Evolutionary conservation across 1,284 basidiomycete species (phyloP), one percentile per base, ranked within the genome.

Genomic region (Ustilago shanxiensis): DNA sequence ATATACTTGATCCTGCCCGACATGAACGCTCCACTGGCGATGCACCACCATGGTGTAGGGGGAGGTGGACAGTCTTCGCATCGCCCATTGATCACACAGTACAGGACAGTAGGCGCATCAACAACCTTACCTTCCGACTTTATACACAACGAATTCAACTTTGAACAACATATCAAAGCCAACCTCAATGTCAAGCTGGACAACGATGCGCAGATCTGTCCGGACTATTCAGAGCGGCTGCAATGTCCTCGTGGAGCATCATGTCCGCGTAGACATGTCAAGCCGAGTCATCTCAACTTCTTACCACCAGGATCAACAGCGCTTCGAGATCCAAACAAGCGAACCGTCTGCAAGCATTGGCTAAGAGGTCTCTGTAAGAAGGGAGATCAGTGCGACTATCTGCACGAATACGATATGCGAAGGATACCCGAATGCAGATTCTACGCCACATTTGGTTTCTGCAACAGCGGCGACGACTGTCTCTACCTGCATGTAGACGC

Each of bases 371-470:
- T 99, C 45, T 99, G 97, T 88, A 99, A 99, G 88, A 99, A 99
- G 87, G 96, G 95, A 65, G 94, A 97, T 85, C 92, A 92, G 49
- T 99, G 97, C 88, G 97, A 99, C 88, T 99, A 99, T 87, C 89
- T 99, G 85, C 97, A 99, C 88, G 97, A 99, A 88, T 99, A 98
- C 88, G 98, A 99, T 86, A 89, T 99, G 68, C 89, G 96, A 77
- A 92, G 94, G 66, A 99, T 99, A 94, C 97, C 97, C n/a, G 94
- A 98, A 86, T 99, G 97, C 86, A 94, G 95, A 90, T 98, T 95
- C 94, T 99, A 92, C 86, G 94, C 94, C 67, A 97, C 97, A 87
- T 96, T 95, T 85, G 97, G 97, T 5, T 99, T 96, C 87, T 99
- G 97, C 88, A 95, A 95, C 63, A 93, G 95, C 54, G 97, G 96